Evolutionary conservation across 805 yeast species (phyloP).

Genomic region (Schwanniomyces pseudopolymorphus): DNA sequence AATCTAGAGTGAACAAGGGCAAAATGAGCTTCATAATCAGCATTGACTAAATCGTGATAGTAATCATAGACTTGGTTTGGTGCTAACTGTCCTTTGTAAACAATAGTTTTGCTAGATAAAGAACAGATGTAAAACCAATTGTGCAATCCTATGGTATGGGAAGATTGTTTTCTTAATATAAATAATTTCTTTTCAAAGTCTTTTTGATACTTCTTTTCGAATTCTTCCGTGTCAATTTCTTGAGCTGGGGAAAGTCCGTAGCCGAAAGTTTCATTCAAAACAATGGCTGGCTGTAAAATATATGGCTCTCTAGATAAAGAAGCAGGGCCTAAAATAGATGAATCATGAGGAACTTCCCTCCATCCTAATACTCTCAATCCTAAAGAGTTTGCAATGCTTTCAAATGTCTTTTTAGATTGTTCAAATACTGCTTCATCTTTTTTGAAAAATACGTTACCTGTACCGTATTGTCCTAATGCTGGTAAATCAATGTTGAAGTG

Average conservation of each 20-base stretch:
- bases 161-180: slow-evolving; percentile 83
- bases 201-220: slow-evolving; percentile 55
- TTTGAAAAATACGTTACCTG: slow-evolving; percentile 92
- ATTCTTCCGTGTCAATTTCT: slow-evolving; percentile 49
- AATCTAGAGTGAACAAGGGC: slow-evolving; percentile 96
- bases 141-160: slow-evolving; percentile 89
- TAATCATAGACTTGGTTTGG: slow-evolving; percentile 95
- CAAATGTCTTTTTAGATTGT: slow-evolving; percentile 75
- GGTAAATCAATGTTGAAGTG: slow-evolving; percentile 71
- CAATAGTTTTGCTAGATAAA: slow-evolving; percentile 81
- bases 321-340: slow-evolving; percentile 93
- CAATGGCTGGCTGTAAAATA: slow-evolving; percentile 90
- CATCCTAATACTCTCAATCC: slow-evolving; percentile 87
- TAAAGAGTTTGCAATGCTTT: slow-evolving; percentile 69
- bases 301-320: slow-evolving; percentile 90
- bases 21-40: slow-evolving; percentile 91
- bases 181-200: slow-evolving; percentile 81
- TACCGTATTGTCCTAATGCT: slow-evolving; percentile 82
- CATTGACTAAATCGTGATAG: slow-evolving; percentile 88
- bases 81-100: slow-evolving; percentile 96
- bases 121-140: slow-evolving; percentile 98
- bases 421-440: slow-evolving; percentile 72
- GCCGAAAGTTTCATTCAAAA: slow-evolving; percentile 43
- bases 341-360: slow-evolving; percentile 94
- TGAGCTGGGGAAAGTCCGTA: slow-evolving; percentile 22